These are phyloP conservation scores for Hydnomerulius pinastri DNA, from an alignment of 768 basidiomycete genomes.

Conservation along the genomic window DNA sequence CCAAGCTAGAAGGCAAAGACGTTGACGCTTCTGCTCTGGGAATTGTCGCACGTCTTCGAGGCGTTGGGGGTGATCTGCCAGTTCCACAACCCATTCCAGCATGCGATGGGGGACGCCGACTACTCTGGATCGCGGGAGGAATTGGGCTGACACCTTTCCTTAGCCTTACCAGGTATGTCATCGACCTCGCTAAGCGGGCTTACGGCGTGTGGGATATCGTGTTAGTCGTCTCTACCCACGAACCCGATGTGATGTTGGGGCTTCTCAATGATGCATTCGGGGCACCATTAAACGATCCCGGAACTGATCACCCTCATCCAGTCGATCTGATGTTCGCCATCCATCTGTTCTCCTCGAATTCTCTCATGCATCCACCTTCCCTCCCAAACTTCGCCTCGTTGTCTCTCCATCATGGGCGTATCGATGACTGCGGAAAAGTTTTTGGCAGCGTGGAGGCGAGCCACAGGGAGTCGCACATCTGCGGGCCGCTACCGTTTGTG, in stretches of 20 bases:
- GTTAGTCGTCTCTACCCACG: conserved; percentile 52
- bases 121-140: conserved; percentile 65
- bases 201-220: conserved; percentile 42
- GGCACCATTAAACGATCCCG: not conserved
- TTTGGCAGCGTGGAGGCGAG: conserved; percentile 19
- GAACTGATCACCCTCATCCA: not conserved
- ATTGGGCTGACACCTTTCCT: conserved; percentile 68
- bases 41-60: conserved; percentile 48
- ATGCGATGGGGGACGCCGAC: conserved; percentile 27
- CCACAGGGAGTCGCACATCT: conserved; percentile 19
- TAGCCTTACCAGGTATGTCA: conserved; percentile 43
- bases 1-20: not conserved
- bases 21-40: conserved; percentile 32
- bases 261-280: conserved; percentile 39
- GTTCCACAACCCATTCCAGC: conserved; percentile 21
- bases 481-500: conserved; percentile 28
- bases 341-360: conserved; percentile 14
- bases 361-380: not conserved
- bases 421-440: conserved; percentile 19
- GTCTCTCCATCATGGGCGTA: conserved; percentile 16
- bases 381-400: conserved; percentile 12
- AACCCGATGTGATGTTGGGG: conserved; percentile 50
- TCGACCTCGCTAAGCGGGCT: conserved; percentile 13
- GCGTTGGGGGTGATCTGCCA: conserved; percentile 52
- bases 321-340: conserved; percentile 19